Percentiles rank a stretch among this genome's conserved stretches.
Conservation (phyloP, 768 basidiomycete genomes). For the Pulveroboletus sp. region DNA sequence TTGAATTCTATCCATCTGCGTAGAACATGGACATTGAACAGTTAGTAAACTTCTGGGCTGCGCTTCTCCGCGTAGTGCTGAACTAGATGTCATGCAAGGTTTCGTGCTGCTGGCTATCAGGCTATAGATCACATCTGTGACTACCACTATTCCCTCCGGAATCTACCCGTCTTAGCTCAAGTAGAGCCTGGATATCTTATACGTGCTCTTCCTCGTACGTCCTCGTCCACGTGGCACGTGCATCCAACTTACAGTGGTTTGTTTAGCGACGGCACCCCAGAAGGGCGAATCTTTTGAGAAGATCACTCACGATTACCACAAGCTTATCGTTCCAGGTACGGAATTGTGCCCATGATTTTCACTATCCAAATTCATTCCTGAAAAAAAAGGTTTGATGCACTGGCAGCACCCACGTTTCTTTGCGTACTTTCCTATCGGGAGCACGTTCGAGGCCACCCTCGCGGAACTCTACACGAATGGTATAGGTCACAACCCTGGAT, state of each 20-base stretch:
- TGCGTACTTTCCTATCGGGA: slow-evolving; percentile 77
- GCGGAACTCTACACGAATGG: slow-evolving; percentile 81
- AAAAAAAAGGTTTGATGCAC: slow-evolving; percentile 44
- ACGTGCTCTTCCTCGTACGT: too few species aligned
- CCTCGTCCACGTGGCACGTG: too few species aligned
- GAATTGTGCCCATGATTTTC: too few species aligned
- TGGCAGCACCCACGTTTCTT: slow-evolving; percentile 52
- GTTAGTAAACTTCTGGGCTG: neutral
- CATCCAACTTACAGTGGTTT: too few species aligned
- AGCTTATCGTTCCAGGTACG: slow-evolving; percentile 72
- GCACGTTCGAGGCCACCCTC: slow-evolving; percentile 76
- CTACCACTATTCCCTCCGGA: too few species aligned
- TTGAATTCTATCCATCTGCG: neutral
- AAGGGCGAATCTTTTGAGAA: slow-evolving; percentile 66
- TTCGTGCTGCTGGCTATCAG: too few species aligned
- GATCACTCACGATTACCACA: slow-evolving; percentile 76
- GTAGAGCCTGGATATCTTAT: too few species aligned
- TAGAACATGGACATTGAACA: slow-evolving; percentile 10
- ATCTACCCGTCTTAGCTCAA: too few species aligned
- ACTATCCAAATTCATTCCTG: neutral
- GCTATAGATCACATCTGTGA: too few species aligned
- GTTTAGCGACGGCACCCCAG: slow-evolving; percentile 54
- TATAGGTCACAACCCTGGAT: slow-evolving; percentile 71
- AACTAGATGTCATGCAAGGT: too few species aligned
- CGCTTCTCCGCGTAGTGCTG: neutral